Evolutionary conservation across 2,329 filamentous ascomycete genomes (phyloP), one percentile per base, ranked within the genome.

Genomic region (Teratosphaeria zuluensis): DNA sequence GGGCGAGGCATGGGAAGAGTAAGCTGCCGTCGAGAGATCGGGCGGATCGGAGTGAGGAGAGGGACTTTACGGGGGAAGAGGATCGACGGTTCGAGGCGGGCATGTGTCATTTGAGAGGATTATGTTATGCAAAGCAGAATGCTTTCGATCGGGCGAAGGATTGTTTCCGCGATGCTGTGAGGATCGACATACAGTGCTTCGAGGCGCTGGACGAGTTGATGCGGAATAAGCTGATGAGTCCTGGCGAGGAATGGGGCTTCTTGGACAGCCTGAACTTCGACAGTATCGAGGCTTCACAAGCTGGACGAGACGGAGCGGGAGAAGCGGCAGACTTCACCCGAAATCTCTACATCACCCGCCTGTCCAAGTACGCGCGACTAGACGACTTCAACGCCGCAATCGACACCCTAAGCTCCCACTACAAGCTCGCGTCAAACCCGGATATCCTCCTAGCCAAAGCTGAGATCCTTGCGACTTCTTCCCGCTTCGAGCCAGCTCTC

Each of bases 201-300:
- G 94, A 99, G 74, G 94, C 94, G 0, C 97, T 99, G 70, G 92
- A 96, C 68, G 92, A 97, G 77, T 82, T 99, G 58, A 96, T 97
- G 86, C 90, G 91, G 76, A 99, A 99, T 76, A 89, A 89, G 21
- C 81, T 99, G 62, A 88, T 99, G 84, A 84, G 84, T 24, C 91
- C 92, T 0, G 86, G 89, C 38, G 92, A 96, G 73, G 92, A 96
- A 71, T 90, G 92, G 82, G 83, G 86, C 55, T 96, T 96, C 62
- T 81, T 96, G 51, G 87, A 94, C 65, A 90, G 88, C 56, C 81
- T 96, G 24, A 86, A 96, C 74, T 99, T 99, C 71, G 91, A 95
- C 72, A 85, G 87, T 21, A 87, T 97, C 62, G 33, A 55, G 14
- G 54, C 30, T 19, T 30, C 28, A n/a, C 28, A 19, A 21, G 3